Base-by-base conservation (phyloP, 1,284 basidiomycete genomes). In the Pseudozyma sp. region DNA sequence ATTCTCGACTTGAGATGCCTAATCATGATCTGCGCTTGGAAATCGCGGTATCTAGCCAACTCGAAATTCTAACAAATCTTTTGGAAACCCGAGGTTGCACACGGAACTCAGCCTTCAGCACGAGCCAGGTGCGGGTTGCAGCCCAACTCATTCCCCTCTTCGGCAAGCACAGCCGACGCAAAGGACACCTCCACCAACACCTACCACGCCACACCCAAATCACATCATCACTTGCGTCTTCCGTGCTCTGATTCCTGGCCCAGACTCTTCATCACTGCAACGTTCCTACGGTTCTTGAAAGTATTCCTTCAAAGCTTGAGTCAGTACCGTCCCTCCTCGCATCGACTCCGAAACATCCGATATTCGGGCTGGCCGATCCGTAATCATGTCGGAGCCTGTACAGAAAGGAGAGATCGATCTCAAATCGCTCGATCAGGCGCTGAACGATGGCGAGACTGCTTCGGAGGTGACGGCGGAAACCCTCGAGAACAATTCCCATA, bases 391-490 rank as follows among this genome's bases (percentile, higher is more conserved):
- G 4, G 68, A 75, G 33, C 72, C 72, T 19, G 52, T 65, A 10
- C 72, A 71, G 17, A 68, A 70, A 42, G 64, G 64, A 34, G 63
- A 75, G 49, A 58, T 75, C 57, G 68, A 75, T 34, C 68, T 75
- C 54, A 65, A 47, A 37, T 67, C 63, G 16, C 61, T 75, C 33
- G 64, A 71, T 37, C 50, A 53, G 14, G 72, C 72, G 7, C 68
- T 75, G 43, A 65, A 61, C 24, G 71, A 74, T 16, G 42, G 33
- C 14, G 61, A 74, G 29, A 53, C 71, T 29, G 66, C 61, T n/a
- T 65, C 71, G 3, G 54, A 61, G 5, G 47, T 66, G 24, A 40
- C 62, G n/a, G 61, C 63, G 17, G 39, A 60, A n/a, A 59, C 59
- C 13, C 59, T 74, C 5, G 33, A 66, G 37, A 49, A 50, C 37